Base-by-base conservation (phyloP, 2,329 filamentous ascomycete genomes). In the Teratosphaeria zuluensis region DNA sequence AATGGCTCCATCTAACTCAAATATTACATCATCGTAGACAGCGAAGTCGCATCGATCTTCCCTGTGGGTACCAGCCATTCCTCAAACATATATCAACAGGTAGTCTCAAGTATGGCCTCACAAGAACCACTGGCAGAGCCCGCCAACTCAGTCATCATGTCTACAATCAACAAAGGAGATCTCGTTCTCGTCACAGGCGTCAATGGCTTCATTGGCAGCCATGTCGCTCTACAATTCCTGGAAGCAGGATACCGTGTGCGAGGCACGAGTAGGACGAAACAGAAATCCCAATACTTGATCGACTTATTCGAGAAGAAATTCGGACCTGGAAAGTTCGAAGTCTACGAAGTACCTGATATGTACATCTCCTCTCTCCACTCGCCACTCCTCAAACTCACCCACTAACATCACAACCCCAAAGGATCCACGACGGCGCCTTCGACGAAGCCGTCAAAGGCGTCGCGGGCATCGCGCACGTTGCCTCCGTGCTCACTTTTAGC, bases 391-490 rank as follows among this genome's bases (percentile, higher is more conserved):
- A 9, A 42, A 4, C 14, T 12, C n/a, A 12, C 9, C 14, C 7
- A 31, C 19, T 32, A 21, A 53, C 11, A 31, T 21, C 19, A 12
- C 2, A 28, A 28, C 11, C 52, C 52, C 21, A 53, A n/a, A n/a
- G 52, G 54, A 55, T 35, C 32, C 31, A 38, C 21, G 59, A 60
- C 11, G 62, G 58, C 14, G 65, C 65, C 8, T 66, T 63, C 57
- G 60, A 65, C 58, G 58, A 59, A 19, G 63, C 61, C 4, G 60
- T 66, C 16, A 61, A 62, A 56, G 72, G 74, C 8, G 70, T 73
- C 19, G 66, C 72, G 1, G 77, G 75, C 5, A 71, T 81, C 55
- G 67, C 74, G 21, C 79, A 81, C 63, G 67, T 78, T 9, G 79
- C 80, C 0, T 73, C 74, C 9, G 70, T 75, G 8, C 54, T 78